Conservation (phyloP, 805 yeast species). For the Metschnikowia proteae region DNA sequence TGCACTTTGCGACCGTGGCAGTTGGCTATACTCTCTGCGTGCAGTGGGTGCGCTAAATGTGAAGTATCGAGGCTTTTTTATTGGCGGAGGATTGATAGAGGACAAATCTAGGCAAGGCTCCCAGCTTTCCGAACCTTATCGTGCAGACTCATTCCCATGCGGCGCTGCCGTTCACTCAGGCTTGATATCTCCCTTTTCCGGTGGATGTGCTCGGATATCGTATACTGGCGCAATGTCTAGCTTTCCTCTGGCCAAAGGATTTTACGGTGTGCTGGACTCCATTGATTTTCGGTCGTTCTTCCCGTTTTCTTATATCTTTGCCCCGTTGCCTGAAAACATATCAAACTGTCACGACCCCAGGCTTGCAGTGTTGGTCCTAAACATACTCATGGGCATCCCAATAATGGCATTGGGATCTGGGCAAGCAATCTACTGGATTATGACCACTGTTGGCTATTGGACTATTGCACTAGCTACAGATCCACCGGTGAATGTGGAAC, state of each 20-base stretch:
- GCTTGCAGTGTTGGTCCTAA: conserved; percentile 49
- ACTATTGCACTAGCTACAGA: conserved; percentile 71
- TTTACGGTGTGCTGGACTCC: conserved; percentile 50
- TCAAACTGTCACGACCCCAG: conserved; percentile 71
- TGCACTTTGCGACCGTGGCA: conserved; percentile 76
- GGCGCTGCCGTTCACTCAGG: conserved; percentile 91
- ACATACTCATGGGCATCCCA: conserved; percentile 60
- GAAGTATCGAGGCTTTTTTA: conserved; percentile 66
- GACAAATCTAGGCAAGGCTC: conserved; percentile 11
- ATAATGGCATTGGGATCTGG: conserved; percentile 51
- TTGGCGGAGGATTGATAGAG: conserved; percentile 65
- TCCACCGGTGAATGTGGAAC: conserved; percentile 65
- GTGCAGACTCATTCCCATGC: conserved; percentile 88
- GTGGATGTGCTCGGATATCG: conserved; percentile 71
- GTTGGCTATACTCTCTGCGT: conserved; percentile 69
- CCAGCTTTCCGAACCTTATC: conserved; percentile 54
- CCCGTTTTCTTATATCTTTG: conserved; percentile 69
- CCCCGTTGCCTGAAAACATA: conserved; percentile 28
- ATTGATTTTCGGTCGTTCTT: conserved; percentile 66
- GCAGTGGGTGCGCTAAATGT: conserved; percentile 68
- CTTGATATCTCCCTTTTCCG: conserved; percentile 61
- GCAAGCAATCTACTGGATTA: conserved; percentile 50
- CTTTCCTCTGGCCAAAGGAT: conserved; percentile 50
- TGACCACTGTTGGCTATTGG: conserved; percentile 73
- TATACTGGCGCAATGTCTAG: conserved; percentile 49